phyloP scores from a whole-genome alignment of 1,284 basidiomycete genomes.

The Ustilago trichophora region DNA sequence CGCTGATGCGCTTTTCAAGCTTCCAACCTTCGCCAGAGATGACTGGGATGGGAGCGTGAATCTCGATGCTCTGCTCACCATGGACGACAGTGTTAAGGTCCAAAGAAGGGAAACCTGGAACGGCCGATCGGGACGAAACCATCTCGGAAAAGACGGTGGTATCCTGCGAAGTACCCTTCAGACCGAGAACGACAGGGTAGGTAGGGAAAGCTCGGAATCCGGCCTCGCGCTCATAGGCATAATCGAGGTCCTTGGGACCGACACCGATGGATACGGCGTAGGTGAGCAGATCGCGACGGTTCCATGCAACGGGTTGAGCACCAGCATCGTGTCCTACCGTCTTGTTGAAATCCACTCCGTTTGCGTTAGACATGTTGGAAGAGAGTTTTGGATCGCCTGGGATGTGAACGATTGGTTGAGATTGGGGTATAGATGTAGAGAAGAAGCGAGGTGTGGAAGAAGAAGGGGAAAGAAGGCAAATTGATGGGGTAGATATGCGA shows the following conservation, averaged over 20 bases:
- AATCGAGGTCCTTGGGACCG: conserved; percentile 62
- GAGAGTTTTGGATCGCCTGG: conserved; percentile 8
- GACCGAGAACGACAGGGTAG: conserved; percentile 66
- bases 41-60: conserved; percentile 61
- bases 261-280: conserved; percentile 64
- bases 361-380: conserved; percentile 14
- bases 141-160: conserved; percentile 64
- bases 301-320: conserved; percentile 64
- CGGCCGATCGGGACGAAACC: conserved; percentile 33
- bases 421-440: background rate
- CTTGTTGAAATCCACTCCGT: conserved; percentile 55
- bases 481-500: too few relatives aligned
- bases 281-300: conserved; percentile 65
- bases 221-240: conserved; percentile 62
- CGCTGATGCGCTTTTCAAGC: conserved; percentile 50
- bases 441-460: background rate
- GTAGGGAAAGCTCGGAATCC: conserved; percentile 66
- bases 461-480: background rate
- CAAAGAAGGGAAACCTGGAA: conserved; percentile 57
- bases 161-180: conserved; percentile 57
- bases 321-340: conserved; percentile 62
- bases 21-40: conserved; percentile 57
- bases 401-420: conserved; percentile 35
- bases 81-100: conserved; percentile 67
- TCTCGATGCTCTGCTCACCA: conserved; percentile 67